These are phyloP conservation scores for Phyllosticta capitalensis DNA, from an alignment of 2,329 filamentous ascomycete genomes.

Conservation along the genomic window DNA sequence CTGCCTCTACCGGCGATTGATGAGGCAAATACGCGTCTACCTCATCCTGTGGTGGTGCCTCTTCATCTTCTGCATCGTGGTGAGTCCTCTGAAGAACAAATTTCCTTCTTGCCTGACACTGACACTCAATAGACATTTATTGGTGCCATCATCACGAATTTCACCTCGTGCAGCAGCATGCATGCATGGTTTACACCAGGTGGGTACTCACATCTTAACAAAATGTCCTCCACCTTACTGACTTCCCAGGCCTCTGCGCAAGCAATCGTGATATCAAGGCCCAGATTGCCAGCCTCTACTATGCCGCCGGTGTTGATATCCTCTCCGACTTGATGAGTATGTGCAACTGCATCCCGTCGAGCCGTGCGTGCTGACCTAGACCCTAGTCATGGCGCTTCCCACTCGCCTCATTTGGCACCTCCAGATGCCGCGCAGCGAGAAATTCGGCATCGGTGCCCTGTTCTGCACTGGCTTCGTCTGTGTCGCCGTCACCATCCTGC, in stretches of 20 bases:
- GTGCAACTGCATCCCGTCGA: neutral
- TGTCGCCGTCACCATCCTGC: constrained; percentile 20
- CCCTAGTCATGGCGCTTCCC: constrained; percentile 29
- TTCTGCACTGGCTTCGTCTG: constrained; percentile 21
- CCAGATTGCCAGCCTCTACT: constrained; percentile 27
- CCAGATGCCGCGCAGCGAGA: constrained; percentile 25
- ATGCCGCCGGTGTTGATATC: constrained; percentile 26
- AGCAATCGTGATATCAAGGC: constrained; percentile 21
- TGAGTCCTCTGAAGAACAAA: constrained; percentile 14
- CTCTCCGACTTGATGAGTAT: constrained; percentile 28
- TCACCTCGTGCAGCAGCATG: constrained; percentile 27
- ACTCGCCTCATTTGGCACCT: constrained; percentile 29
- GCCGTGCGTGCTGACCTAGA: neutral
- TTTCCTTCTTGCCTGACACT: neutral
- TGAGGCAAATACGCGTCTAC: constrained; percentile 25
- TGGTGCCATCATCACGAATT: constrained; percentile 27
- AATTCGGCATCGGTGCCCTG: constrained; percentile 23
- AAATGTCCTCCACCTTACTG: neutral
- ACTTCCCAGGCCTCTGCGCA: constrained; percentile 16
- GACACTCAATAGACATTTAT: constrained; percentile 22
- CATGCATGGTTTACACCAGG: constrained; percentile 26
- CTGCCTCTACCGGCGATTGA: constrained; percentile 29
- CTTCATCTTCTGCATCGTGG: constrained; percentile 24
- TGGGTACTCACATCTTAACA: neutral
- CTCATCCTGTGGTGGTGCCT: constrained; percentile 30